These are phyloP conservation scores for Aspergillus uvarum DNA, from an alignment of 2,329 filamentous ascomycete species.

Conservation along the genomic window DNA sequence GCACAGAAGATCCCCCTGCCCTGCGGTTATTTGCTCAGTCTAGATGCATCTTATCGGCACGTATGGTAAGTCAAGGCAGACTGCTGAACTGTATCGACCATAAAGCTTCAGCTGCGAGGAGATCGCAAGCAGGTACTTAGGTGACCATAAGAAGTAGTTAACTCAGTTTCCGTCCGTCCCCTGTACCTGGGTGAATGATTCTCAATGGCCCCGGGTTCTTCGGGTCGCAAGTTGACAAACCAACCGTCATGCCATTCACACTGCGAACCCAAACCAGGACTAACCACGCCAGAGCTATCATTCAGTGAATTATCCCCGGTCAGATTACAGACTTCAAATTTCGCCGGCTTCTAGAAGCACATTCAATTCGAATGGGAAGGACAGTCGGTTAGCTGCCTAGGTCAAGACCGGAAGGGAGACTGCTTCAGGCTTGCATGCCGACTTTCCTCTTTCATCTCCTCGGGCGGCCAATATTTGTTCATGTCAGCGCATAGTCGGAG, in stretches of 20 bases:
- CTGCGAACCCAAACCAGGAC: too few species aligned
- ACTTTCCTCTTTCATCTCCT: slow-evolving; percentile 21
- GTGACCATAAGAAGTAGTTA: too few species aligned
- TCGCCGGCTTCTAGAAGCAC: background rate
- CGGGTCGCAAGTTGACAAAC: background rate
- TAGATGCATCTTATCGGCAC: background rate
- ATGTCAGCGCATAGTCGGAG: slow-evolving; percentile 2
- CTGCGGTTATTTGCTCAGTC: background rate
- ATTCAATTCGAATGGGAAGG: background rate
- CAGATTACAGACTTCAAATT: too few species aligned
- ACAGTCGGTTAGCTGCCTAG: background rate
- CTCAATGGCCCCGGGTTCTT: background rate
- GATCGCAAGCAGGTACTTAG: background rate
- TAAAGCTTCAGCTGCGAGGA: background rate
- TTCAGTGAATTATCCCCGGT: too few species aligned
- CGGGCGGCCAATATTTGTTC: slow-evolving; percentile 6
- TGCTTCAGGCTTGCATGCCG: slow-evolving; percentile 1
- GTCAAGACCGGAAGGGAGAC: background rate
- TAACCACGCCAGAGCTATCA: too few species aligned
- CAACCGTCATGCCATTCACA: background rate
- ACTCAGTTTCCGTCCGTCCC: background rate
- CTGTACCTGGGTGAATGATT: background rate
- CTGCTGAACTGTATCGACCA: background rate
- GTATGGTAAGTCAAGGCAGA: background rate
- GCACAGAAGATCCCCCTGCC: background rate